Evolutionary conservation across 75 land plant species (phyloP).

Genomic region (Sequoia sempervirens): DNA sequence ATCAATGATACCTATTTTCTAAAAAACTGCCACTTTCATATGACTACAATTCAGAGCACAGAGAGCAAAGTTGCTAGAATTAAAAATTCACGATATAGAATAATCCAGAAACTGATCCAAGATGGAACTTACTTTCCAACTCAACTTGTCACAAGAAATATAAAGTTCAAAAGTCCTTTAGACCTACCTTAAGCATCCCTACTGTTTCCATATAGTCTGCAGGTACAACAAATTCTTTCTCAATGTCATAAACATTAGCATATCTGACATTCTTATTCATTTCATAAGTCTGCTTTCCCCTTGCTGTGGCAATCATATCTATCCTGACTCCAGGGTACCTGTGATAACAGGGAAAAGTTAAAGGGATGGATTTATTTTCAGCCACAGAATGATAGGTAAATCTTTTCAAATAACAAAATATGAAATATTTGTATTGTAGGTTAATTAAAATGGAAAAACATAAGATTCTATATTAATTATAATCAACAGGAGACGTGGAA

Average conservation of each 20-base stretch:
- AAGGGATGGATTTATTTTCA: not conserved
- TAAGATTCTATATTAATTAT: too few relatives aligned
- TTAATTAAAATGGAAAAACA: not conserved
- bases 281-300: constrained; percentile 89
- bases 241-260: constrained; percentile 61
- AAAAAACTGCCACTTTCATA: not conserved
- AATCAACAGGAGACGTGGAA: not conserved
- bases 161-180: not conserved
- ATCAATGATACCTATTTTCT: not conserved
- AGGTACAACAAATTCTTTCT: constrained; percentile 60
- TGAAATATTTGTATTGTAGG: not conserved
- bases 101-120: not conserved
- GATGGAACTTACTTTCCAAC: not conserved
- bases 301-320: constrained; percentile 53
- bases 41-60: not conserved
- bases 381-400: not conserved
- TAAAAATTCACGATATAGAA: not conserved
- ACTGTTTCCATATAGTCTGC: constrained; percentile 63
- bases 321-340: constrained; percentile 81
- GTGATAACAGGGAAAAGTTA: not conserved
- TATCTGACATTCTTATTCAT: constrained; percentile 85
- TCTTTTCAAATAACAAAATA: not conserved
- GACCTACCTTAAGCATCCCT: constrained; percentile 62
- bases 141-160: not conserved
- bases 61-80: not conserved